A percentile compares a stretch with the other conserved stretches of the same genome.
Conservation (phyloP, 2,329 filamentous ascomycete genomes). For the Paraphaeosphaeria sporulosa region DNA sequence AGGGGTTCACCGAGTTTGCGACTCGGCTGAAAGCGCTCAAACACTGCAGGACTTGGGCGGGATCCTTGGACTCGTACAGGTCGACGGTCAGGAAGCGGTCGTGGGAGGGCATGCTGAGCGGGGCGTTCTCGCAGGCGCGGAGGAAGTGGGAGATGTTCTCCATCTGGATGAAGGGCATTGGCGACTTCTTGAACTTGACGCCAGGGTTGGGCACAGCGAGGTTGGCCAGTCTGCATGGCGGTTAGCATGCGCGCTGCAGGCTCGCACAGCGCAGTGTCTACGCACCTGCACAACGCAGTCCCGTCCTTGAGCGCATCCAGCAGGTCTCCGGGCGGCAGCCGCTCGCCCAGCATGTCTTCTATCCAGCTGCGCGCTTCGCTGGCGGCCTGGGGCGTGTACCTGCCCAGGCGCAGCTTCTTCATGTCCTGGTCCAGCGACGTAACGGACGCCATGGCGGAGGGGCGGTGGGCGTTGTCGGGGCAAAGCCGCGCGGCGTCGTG, state of each 20-base stretch:
- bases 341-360: constrained; percentile 78
- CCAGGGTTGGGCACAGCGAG: constrained; percentile 77
- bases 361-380: constrained; percentile 89
- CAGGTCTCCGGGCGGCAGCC: constrained; percentile 75
- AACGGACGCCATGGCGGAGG: constrained; percentile 81
- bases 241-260: constrained; percentile 15
- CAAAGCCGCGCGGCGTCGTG: not conserved
- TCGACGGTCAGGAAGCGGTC: constrained; percentile 98
- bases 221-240: constrained; percentile 74
- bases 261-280: constrained; percentile 13
- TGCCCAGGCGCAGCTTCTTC: constrained; percentile 88
- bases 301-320: constrained; percentile 90
- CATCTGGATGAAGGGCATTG: constrained; percentile 99
- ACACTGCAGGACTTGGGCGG: constrained; percentile 93
- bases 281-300: constrained; percentile 88
- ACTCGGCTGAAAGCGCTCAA: constrained; percentile 89
- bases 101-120: constrained; percentile 87
- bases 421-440: constrained; percentile 94
- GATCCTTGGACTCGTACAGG: constrained; percentile 93
- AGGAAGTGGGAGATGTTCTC: constrained; percentile 99
- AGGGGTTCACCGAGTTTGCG: constrained; percentile 77
- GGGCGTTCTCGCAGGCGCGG: constrained; percentile 82
- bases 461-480: constrained; percentile 16
- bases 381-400: constrained; percentile 90
- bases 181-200: constrained; percentile 87